phyloP scores from a whole-genome alignment of 78 protist species.

The Andalucia godoyi region DNA sequence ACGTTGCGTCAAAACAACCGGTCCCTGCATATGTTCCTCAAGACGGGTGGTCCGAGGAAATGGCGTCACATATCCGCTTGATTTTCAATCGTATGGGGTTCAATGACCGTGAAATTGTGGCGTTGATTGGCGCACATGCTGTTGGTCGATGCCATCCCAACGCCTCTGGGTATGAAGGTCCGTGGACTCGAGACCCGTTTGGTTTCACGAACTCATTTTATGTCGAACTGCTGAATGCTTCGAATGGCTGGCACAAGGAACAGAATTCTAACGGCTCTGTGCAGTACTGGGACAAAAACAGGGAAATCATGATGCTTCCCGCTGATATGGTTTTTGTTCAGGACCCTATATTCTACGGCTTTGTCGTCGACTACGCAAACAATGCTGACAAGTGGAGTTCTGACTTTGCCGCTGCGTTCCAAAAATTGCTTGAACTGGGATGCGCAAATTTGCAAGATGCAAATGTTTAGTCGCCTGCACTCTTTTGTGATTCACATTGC shows the following conservation, averaged over 20 bases:
- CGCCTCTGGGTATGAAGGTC: constrained; percentile 38
- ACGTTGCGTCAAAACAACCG: neutral
- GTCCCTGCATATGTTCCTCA: constrained; percentile 31
- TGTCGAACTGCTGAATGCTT: constrained; percentile 3
- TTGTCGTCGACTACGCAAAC: constrained; percentile 36
- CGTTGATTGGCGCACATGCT: constrained; percentile 60
- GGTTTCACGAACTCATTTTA: constrained; percentile 35
- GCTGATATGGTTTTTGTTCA: constrained; percentile 41
- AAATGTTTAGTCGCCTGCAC: too few relatives aligned
- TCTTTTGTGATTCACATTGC: too few relatives aligned
- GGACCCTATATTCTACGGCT: constrained; percentile 33
- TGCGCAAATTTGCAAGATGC: neutral
- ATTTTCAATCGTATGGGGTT: constrained; percentile 47
- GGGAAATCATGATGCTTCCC: constrained; percentile 53
- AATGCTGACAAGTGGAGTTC: constrained; percentile 28
- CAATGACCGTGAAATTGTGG: constrained; percentile 51
- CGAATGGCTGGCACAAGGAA: neutral
- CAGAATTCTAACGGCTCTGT: neutral
- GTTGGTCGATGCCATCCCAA: constrained; percentile 48
- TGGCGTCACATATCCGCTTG: constrained; percentile 9
- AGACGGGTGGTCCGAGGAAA: neutral
- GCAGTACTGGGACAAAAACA: constrained; percentile 23
- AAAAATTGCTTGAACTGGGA: constrained; percentile 30
- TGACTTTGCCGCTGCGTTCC: constrained; percentile 47
- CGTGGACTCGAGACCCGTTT: constrained; percentile 46